Evolutionary conservation across 2,329 filamentous ascomycete genomes (phyloP), one percentile per base, ranked within the genome.

Genomic region (Venturia asperata): DNA sequence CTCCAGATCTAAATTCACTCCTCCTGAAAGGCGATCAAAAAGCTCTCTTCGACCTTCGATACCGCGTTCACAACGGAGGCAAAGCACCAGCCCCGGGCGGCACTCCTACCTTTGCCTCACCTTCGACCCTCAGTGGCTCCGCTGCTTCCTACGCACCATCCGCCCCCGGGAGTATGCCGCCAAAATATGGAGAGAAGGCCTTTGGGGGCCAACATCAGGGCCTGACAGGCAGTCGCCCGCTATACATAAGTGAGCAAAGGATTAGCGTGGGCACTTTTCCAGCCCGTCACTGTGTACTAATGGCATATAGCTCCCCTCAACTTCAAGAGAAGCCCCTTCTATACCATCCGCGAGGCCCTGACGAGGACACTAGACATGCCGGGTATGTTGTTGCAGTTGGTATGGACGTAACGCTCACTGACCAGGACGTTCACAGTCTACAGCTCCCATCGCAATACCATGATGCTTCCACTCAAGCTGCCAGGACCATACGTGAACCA

Each of bases 291-390:
- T 9, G 30, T 65, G 58, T 70, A 71, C 67, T 71, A 43, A 43
- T 58, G 61, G 66, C 61, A 61, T 27, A 61, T 65, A 80, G 79
- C 75, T 65, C 76, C 74, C 60, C 74, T 84, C 61, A 77, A 76
- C 61, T 89, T 89, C 78, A 93, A 90, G 71, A 75, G 85, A 4
- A 96, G 91, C 71, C 93, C 94, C 0, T 99, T 97, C 75, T 97
- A 93, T 72, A 84, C 84, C 13, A 81, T 93, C 41, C 74, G 87
- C 58, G 80, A 85, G 64, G 82, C 85, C 37, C 76, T 97, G 6
- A 85, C 90, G 5, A 78, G 81, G 9, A 78, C 87, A 21, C 82
- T 85, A 52, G 83, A 85, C 65, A 90, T 92, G 68, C 90, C 93
- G 5, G 37, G 64, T 65, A 65, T 21, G 64, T 52, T 41, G 17